Evolutionary conservation across 768 basidiomycete species (phyloP), one percentile per base, ranked within the genome.

Genomic region (Polyporus arcularius): DNA sequence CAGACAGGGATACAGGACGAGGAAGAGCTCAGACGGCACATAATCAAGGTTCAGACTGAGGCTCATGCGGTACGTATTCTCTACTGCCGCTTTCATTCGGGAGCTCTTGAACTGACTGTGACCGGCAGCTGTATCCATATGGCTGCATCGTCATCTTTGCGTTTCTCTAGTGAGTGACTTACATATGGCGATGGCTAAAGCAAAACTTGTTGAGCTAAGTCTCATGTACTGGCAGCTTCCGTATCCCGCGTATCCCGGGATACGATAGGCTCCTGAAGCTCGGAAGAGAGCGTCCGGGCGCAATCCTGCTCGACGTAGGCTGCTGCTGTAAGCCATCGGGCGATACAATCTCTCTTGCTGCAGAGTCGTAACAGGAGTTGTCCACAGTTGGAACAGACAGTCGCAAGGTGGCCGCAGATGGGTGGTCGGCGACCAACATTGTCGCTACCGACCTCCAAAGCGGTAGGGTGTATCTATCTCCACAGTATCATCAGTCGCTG

Each of bases 361-460:
- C 21, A 26, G 21, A 26, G 21, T 26, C 2, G 21, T 26, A 26
- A 26, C 21, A 1, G 21, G 21, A 26, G 21, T 26, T 26, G 21
- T 26, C 21, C 42, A 9, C 38, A 76, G 76, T 78, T 53, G 79
- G 79, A 0, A 73, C 70, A 30, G 79, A 80, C 50, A 67, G 69
- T 6, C 73, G 79, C 28, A 77, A 74, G 59, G 75, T 68, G 1
- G 70, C 71, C 3, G 67, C 67, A 1, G 80, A 81, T 32, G 78
- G 79, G 8, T 80, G 69, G 56, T 79, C 78, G 0, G 58, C 72
- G 32, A 54, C 65, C 58, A 75, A 78, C 30, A 66, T 74, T 21
- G 53, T 80, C 12, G 70, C 71, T 3, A 68, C 72, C 4, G 80
- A 81, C 60, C 30, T 78, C 39, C 61, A 63, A 26, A 63, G 57